Evolutionary conservation across 1,139 yeast species (phyloP).

Genomic region (Suhomyces yuchorum): DNA sequence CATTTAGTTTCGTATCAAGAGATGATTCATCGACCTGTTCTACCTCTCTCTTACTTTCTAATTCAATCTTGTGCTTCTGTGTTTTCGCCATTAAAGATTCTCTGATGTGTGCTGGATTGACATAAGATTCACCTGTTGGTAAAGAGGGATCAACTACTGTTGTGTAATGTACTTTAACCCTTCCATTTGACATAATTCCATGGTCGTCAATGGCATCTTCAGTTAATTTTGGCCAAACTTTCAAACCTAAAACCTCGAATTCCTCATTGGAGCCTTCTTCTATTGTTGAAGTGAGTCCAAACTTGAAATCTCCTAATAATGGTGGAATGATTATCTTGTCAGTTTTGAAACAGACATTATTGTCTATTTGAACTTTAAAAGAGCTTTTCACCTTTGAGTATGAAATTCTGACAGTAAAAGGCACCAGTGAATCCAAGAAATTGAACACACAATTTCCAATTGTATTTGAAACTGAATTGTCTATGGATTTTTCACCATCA

Average conservation of each 20-base stretch:
- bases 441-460: slow-evolving; percentile 60
- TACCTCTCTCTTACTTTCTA: slow-evolving; percentile 5
- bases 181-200: slow-evolving; percentile 52
- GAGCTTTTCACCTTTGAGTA: slow-evolving; percentile 46
- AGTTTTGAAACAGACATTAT: slow-evolving; percentile 69
- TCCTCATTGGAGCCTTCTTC: slow-evolving; percentile 48
- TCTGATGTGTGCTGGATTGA: slow-evolving; percentile 28
- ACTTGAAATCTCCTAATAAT: slow-evolving; percentile 31
- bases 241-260: slow-evolving; percentile 60
- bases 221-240: slow-evolving; percentile 54
- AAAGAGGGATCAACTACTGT: slow-evolving; percentile 22
- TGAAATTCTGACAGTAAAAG: slow-evolving; percentile 64
- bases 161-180: slow-evolving; percentile 27
- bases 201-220: slow-evolving; percentile 62
- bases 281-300: slow-evolving; percentile 56
- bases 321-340: slow-evolving; percentile 47
- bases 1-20: background rate
- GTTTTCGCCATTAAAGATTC: slow-evolving; percentile 45
- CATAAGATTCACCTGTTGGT: slow-evolving; percentile 3
- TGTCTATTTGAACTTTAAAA: slow-evolving; percentile 69
- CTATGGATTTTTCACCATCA: slow-evolving; percentile 47
- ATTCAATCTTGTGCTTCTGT: slow-evolving; percentile 28
- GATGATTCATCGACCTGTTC: background rate
- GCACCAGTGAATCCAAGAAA: slow-evolving; percentile 69
- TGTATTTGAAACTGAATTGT: slow-evolving; percentile 27